Evolutionary conservation across 805 yeast genomes (phyloP), one percentile per base, ranked within the genome.

Genomic region (Barnettozyma pratensis): DNA sequence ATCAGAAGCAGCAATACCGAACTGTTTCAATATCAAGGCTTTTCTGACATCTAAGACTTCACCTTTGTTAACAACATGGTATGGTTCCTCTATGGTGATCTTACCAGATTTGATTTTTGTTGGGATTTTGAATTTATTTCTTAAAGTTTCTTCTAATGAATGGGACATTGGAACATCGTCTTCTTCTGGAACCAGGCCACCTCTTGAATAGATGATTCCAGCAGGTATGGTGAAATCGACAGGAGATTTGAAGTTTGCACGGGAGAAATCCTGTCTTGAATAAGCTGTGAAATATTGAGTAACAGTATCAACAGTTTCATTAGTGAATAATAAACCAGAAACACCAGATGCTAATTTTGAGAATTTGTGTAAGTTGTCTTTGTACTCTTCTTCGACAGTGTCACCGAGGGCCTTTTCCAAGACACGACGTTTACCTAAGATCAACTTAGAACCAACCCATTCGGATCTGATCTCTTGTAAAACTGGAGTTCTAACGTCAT

Each of bases 111-210:
- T 86, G 56, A 94, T 86, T 63, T 81, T 84, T 5, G 98, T 91
- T 58, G 99, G 98, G 58, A 94, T 80, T 64, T 92, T 91, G 57
- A 82, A 82, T 64, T 86, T 86, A 68, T 82, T 87, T 75, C 99
- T 85, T 62, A 94, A 69, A 38, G 96, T 88, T 61, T 90, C 88
- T 69, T 94, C 99, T 71, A 95, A 77, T 6, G 98, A 89, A 66
- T 94, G 99, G 10, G 95, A 85, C 87, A 94, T 83, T 58, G 97
- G 96, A 25, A 94, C 90, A 67, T 94, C 99, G 55, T 94, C 98
- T 63, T 90, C 97, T 27, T 66, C 70, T 31, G 96, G 76, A 45
- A 91, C 72, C 69, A 88, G 95, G 26, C 99, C 99, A 60, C 97
- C 99, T 65, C 97, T 84, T 25, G 98, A 87, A 67, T 89, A 91